Conservation (phyloP, 176 grass and related monocot genomes). For the Otatea glauca region DNA sequence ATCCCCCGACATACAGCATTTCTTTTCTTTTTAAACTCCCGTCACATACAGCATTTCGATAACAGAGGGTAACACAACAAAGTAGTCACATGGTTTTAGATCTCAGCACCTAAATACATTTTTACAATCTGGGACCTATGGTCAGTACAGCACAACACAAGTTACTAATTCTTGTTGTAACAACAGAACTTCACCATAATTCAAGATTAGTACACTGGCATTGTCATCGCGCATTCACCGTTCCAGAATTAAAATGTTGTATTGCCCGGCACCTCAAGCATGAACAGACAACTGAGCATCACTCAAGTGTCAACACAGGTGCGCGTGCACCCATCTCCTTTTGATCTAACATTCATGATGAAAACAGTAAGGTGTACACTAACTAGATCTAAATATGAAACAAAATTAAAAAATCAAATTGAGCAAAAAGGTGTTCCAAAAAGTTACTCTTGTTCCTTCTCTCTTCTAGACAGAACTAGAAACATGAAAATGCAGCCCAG, state of each 20-base stretch:
- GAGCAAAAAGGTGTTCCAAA: slow-evolving; percentile 28
- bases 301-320: slow-evolving; percentile 2
- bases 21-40: background rate
- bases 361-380: slow-evolving; percentile 31
- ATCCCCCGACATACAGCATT: background rate
- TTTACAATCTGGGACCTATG: slow-evolving; percentile 8
- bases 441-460: slow-evolving; percentile 3
- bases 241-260: background rate
- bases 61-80: background rate
- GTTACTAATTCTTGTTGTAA: slow-evolving; percentile 4
- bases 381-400: slow-evolving; percentile 31
- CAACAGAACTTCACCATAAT: background rate
- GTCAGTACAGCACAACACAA: background rate
- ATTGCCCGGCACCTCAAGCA: background rate
- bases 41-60: background rate
- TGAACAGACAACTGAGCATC: background rate
- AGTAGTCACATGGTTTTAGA: background rate
- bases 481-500: slow-evolving; percentile 11
- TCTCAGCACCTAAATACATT: background rate
- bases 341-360: slow-evolving; percentile 3
- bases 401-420: slow-evolving; percentile 3
- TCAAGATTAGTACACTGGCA: background rate
- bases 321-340: background rate
- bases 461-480: slow-evolving; percentile 17
- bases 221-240: background rate